These are phyloP conservation scores for Coniferiporia weirii DNA, from an alignment of 1,284 basidiomycete species.

Conservation along the genomic window DNA sequence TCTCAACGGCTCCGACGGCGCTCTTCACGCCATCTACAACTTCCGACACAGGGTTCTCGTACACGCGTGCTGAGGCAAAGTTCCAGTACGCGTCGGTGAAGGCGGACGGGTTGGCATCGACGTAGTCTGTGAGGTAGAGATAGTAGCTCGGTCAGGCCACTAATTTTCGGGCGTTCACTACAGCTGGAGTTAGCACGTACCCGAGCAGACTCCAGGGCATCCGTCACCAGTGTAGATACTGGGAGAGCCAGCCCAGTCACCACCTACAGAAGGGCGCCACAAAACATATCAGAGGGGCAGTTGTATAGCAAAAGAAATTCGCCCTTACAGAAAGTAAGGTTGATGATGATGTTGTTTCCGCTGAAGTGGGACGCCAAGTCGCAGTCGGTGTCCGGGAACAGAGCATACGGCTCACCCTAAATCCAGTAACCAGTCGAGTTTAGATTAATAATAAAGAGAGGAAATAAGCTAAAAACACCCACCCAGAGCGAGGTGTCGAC, in stretches of 20 bases:
- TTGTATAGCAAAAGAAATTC: not conserved
- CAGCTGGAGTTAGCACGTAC: not conserved
- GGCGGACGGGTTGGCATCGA: not conserved
- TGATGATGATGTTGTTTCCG: constrained; percentile 57
- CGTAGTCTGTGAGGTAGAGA: not conserved
- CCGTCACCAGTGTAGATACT: constrained; percentile 3
- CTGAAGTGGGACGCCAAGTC: constrained; percentile 48
- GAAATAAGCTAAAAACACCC: too few relatives aligned
- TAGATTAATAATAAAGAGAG: not conserved
- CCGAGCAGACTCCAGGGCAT: constrained; percentile 9
- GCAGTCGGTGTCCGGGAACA: constrained; percentile 51
- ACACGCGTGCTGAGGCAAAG: not conserved
- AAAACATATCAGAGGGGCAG: not conserved
- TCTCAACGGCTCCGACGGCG: too few relatives aligned
- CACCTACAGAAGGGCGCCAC: constrained; percentile 4
- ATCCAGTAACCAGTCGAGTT: not conserved
- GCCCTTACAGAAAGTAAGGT: constrained; percentile 43
- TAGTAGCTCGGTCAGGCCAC: not conserved
- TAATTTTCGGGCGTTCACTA: not conserved
- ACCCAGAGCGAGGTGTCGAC: not conserved
- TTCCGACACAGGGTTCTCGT: not conserved
- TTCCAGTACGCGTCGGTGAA: not conserved
- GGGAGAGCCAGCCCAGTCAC: constrained; percentile 17
- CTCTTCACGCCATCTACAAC: too few relatives aligned
- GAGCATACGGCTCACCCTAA: constrained; percentile 48